Base-by-base conservation (phyloP, 495 filamentous ascomycete genomes). In the Eremomyces bilateralis region DNA sequence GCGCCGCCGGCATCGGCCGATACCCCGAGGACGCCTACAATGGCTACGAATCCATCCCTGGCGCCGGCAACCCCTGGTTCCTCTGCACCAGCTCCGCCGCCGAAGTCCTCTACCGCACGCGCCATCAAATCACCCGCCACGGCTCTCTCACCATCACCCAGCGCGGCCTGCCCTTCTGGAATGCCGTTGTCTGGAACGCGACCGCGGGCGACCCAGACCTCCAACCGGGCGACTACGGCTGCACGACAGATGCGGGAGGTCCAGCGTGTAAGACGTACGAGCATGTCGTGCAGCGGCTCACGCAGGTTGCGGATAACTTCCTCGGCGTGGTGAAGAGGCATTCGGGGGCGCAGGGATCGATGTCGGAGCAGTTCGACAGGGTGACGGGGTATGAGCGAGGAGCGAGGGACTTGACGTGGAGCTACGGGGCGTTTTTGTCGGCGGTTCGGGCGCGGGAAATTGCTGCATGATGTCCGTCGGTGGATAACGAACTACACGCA, bases 1-100 rank as follows among this genome's bases (percentile, higher is more conserved):
- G 35, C 19, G 53, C 53, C n/a, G 43, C 46, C 17, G 53, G 46
- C 4, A 21, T 56, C 12, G 54, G 59, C n/a, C 48, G 59, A 3
- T 62, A 61, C 38, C 54, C 54, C 1, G 57, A 60, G 43, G 59
- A 62, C 35, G 47, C 52, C 12, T 62, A 62, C 39, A 52, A 59
- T 35, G 59, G 59, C 15, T 50, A 50, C 28, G 55, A 52, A 22
- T 56, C 44, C 20, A 21, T 30, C 4, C 12, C 21, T 4, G 33
- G 38, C 19, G 55, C 50, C 18, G 59, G 59, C 2, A 58, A 62
- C 39, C 57, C 59, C 15, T 62, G 59, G 59, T 62, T 60, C 42
- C 51, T 62, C 4, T 59, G 55, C 39, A 62, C 59, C 15, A 40
- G 49, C 15, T 47, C 50, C 29, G 51, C 44, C n/a, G 49, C 56